Evolutionary conservation across 495 filamentous ascomycete genomes (phyloP).

Genomic region (Penicillium riverlandense): DNA sequence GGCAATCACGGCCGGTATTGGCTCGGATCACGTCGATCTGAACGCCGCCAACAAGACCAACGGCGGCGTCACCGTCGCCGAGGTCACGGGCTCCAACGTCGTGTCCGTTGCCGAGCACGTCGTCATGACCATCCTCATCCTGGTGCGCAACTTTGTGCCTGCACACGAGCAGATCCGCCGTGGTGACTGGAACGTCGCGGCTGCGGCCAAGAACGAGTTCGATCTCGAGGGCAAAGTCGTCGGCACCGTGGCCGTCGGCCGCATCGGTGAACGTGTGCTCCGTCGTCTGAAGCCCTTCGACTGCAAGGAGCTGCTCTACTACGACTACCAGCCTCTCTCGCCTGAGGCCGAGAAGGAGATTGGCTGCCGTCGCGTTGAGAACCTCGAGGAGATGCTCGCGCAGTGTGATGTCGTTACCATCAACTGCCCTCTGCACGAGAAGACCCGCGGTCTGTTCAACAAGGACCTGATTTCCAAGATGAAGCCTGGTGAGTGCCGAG

Average conservation of each 20-base stretch:
- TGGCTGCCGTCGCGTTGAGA: conserved; percentile 80
- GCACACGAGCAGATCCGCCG: conserved; percentile 86
- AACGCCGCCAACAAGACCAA: conserved; percentile 97
- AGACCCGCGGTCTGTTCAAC: conserved; percentile 93
- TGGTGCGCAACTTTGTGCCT: conserved; percentile 97
- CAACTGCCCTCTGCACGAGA: conserved; percentile 98
- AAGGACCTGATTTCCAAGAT: conserved; percentile 99
- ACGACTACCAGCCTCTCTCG: conserved; percentile 91
- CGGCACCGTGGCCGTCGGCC: conserved; percentile 93
- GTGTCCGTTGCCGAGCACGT: conserved; percentile 92
- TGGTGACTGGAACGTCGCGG: conserved; percentile 94
- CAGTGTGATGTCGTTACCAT: conserved; percentile 99
- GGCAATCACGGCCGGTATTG: conserved; percentile 93
- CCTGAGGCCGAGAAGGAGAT: conserved; percentile 92
- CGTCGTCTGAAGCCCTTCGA: conserved; percentile 93
- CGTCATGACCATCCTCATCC: conserved; percentile 93
- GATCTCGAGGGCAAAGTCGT: conserved; percentile 97
- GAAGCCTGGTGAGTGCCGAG: conserved; percentile 68
- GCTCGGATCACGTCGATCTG: conserved; percentile 96
- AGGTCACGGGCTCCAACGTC: conserved; percentile 92
- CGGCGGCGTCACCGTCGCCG: conserved; percentile 92
- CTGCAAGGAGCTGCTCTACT: conserved; percentile 99
- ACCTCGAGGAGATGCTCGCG: conserved; percentile 86
- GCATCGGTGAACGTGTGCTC: conserved; percentile 96
- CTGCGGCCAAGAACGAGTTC: conserved; percentile 93